Conservation (phyloP, 345 rosid species). For the Triadica sebifera region DNA sequence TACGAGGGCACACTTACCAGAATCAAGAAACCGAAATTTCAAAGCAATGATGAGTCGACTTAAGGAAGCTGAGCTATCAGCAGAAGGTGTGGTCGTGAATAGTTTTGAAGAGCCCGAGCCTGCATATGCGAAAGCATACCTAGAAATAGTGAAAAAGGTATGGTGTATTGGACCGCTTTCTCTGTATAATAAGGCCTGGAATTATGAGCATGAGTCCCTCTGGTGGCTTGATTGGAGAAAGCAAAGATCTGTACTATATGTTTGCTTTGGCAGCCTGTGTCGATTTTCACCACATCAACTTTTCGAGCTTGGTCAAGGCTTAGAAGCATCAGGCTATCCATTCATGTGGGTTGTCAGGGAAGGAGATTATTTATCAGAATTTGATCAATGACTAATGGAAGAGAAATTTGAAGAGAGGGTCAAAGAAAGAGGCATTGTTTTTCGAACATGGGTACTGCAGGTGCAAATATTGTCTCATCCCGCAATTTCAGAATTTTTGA, state of each 20-base stretch:
- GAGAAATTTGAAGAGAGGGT: constrained; percentile 49
- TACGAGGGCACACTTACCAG: constrained; percentile 60
- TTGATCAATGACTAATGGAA: constrained; percentile 47
- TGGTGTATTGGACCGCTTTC: constrained; percentile 88
- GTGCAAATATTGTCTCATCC: constrained; percentile 61
- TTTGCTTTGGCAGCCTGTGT: constrained; percentile 69
- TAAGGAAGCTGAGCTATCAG: constrained; percentile 45
- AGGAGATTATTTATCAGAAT: constrained; percentile 32
- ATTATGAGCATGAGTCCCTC: constrained; percentile 38
- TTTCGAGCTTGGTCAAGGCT: constrained; percentile 57
- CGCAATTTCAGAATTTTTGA: constrained; percentile 56
- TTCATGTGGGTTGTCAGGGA: constrained; percentile 73
- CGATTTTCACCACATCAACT: constrained; percentile 54
- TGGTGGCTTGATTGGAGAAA: constrained; percentile 53
- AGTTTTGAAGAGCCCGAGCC: constrained; percentile 57
- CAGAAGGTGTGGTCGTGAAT: constrained; percentile 61
- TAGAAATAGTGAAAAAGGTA: constrained; percentile 43
- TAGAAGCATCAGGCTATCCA: constrained; percentile 55
- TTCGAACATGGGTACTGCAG: constrained; percentile 86
- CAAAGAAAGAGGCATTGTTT: constrained; percentile 52
- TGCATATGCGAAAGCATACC: constrained; percentile 42
- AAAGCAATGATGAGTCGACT: not conserved
- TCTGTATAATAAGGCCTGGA: constrained; percentile 40
- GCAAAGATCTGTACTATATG: constrained; percentile 61
- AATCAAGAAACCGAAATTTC: constrained; percentile 40